These are phyloP conservation scores for Plenodomus lindquistii DNA, from an alignment of 2,329 filamentous ascomycete genomes.

Conservation along the genomic window DNA sequence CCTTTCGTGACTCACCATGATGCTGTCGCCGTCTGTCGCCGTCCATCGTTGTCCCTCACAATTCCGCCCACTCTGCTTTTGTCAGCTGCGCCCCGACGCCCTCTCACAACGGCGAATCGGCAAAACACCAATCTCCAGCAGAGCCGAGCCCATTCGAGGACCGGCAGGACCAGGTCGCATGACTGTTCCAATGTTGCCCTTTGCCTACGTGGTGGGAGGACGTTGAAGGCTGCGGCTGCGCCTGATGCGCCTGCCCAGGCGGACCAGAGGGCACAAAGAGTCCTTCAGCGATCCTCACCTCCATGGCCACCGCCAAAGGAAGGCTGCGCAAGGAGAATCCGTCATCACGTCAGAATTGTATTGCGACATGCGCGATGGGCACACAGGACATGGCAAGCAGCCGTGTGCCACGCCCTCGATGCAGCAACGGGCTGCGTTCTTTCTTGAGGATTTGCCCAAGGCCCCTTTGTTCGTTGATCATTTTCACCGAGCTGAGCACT, in stretches of 20 bases:
- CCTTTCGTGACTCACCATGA: constrained; percentile 10
- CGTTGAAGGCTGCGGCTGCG: neutral
- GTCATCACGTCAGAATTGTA: too few relatives aligned
- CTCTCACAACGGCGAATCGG: constrained; percentile 3
- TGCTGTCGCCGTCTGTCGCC: neutral
- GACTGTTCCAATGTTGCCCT: neutral
- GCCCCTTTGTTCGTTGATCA: too few relatives aligned
- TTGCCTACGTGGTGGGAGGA: neutral
- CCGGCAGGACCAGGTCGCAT: neutral
- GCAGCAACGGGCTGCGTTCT: neutral
- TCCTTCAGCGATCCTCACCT: neutral
- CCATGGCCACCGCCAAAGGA: neutral
- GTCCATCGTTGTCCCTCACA: constrained; percentile 10
- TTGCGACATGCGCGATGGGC: too few relatives aligned
- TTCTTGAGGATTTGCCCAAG: neutral
- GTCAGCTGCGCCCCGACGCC: constrained; percentile 23
- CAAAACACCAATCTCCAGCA: neutral
- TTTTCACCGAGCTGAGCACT: too few relatives aligned
- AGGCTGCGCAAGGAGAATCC: neutral
- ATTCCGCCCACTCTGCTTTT: constrained; percentile 11
- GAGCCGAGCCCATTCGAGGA: neutral
- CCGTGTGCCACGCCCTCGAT: neutral
- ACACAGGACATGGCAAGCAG: too few relatives aligned
- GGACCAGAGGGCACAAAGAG: neutral
- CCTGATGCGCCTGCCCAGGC: neutral